phyloP scores from a whole-genome alignment of 2,329 filamentous ascomycete genomes.

The Parascedosporium putredinis region DNA sequence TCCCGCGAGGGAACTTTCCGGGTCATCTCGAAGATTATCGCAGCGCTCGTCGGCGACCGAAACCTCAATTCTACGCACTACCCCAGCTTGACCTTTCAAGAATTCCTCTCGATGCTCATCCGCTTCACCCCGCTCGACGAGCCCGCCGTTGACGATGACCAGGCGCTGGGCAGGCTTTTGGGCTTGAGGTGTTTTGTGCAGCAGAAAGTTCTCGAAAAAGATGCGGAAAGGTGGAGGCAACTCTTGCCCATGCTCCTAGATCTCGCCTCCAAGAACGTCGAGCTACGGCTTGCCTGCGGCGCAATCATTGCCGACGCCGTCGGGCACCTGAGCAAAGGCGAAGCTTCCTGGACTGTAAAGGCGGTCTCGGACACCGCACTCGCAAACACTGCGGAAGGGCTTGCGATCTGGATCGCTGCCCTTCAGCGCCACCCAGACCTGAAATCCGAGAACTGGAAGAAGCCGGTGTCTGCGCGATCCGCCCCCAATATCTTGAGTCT shows the following conservation, averaged over 20 bases:
- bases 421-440: constrained; percentile 53
- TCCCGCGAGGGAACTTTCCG: constrained; percentile 83
- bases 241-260: constrained; percentile 65
- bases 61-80: constrained; percentile 37
- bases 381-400: constrained; percentile 73
- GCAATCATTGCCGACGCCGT: constrained; percentile 71
- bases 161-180: constrained; percentile 75
- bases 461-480: constrained; percentile 63
- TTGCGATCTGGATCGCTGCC: constrained; percentile 76
- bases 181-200: constrained; percentile 78
- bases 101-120: constrained; percentile 39
- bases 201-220: constrained; percentile 58
- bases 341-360: constrained; percentile 51
- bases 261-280: constrained; percentile 71
- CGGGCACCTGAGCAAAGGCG: constrained; percentile 46
- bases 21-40: constrained; percentile 70
- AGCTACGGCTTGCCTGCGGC: constrained; percentile 81
- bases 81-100: constrained; percentile 43
- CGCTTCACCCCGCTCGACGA: constrained; percentile 44
- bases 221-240: constrained; percentile 49
- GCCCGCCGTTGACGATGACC: constrained; percentile 54
- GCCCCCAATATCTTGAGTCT: constrained; percentile 61
- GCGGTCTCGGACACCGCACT: constrained; percentile 54
- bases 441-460: constrained; percentile 62
- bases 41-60: constrained; percentile 52